A percentile compares a stretch with the other conserved stretches of the same genome.
phyloP scores from a whole-genome alignment of 768 basidiomycete genomes.

The Lentinula detonsa region DNA sequence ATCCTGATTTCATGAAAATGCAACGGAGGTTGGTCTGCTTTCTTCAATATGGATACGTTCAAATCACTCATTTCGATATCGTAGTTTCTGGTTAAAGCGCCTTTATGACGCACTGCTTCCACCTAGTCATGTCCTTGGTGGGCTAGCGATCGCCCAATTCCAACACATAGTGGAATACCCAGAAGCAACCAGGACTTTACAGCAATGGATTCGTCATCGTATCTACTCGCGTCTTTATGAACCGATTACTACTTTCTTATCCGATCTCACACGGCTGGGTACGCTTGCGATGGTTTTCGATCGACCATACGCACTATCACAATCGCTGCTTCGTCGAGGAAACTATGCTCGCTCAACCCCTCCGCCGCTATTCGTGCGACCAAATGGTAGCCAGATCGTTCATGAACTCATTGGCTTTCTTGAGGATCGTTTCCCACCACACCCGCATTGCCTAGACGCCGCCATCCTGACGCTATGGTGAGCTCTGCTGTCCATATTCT shows the following conservation, averaged over 20 bases:
- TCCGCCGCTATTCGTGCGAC: slow-evolving; percentile 11
- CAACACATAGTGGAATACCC: slow-evolving; percentile 31
- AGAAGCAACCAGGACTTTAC: slow-evolving; percentile 28
- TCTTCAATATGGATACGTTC: not conserved
- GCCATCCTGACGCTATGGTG: not conserved
- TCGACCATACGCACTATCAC: slow-evolving; percentile 13
- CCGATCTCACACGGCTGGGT: slow-evolving; percentile 28
- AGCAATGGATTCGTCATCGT: slow-evolving; percentile 38
- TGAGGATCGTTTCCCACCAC: not conserved
- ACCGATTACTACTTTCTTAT: slow-evolving; percentile 27
- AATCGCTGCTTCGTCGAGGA: slow-evolving; percentile 29
- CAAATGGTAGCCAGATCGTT: slow-evolving; percentile 9
- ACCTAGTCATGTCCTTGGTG: slow-evolving; percentile 39
- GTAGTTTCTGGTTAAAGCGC: slow-evolving; percentile 38
- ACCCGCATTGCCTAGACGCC: not conserved
- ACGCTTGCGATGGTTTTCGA: slow-evolving; percentile 35
- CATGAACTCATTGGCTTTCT: slow-evolving; percentile 15
- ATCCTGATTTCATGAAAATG: not conserved
- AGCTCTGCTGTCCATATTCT: not conserved
- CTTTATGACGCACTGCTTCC: slow-evolving; percentile 49
- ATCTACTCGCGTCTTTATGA: slow-evolving; percentile 26
- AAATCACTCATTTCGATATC: not conserved
- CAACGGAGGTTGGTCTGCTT: not conserved
- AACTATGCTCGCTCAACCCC: slow-evolving; percentile 16
- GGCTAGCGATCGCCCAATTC: slow-evolving; percentile 26